Base-by-base conservation (phyloP, 129 eudicot genomes). In the Escallonia rubra region DNA sequence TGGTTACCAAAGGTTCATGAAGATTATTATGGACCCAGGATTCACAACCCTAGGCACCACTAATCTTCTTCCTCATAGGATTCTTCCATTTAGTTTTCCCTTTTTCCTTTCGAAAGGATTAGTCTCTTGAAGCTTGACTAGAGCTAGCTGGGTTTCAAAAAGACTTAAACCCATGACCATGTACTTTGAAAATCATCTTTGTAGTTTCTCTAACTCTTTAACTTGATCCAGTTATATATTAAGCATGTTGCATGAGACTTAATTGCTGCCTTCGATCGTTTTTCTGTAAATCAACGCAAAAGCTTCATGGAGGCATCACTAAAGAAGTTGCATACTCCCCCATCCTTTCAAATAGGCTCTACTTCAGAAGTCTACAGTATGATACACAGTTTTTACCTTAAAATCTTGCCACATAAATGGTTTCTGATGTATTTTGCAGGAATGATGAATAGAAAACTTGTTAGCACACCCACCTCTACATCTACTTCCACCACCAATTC, bases 21-120 rank as follows among this genome's bases (percentile, higher is more conserved):
- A 86, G 96, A 90, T 74, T 90, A 90, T 67, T 84, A 79, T 46
- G 96, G 96, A 63, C 96, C 96, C 39, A 74, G 55, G 46, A 80
- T 51, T 68, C 94, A 90, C 76, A 75, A 47, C 10, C 95, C 81
- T 57, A 76, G 77, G 70, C 87, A 86, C 71, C 88, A 82, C 75
- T 86, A 77, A 75, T 5, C 14, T 3, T 2, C 46, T 14, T 54
- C 59, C n/a, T 10, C 39, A n/a, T 41, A 41, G 43, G 1, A 10
- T 3, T 11, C 7, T 40, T 5, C 5, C 11, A 12, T 43, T 41
- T 41, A 0, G 2, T n/a, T 41, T 43, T 39, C 13, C 45, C 11
- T 9, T 15, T 51, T 2, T 23, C 34, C 34, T 23, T 23, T 23
- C 34, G 1, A 1, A 23, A 23, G 34, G 34, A 23, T 23, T 23